Conservation (phyloP, 2,329 filamentous ascomycete genomes). For the Phaeomoniella chlamydospora region DNA sequence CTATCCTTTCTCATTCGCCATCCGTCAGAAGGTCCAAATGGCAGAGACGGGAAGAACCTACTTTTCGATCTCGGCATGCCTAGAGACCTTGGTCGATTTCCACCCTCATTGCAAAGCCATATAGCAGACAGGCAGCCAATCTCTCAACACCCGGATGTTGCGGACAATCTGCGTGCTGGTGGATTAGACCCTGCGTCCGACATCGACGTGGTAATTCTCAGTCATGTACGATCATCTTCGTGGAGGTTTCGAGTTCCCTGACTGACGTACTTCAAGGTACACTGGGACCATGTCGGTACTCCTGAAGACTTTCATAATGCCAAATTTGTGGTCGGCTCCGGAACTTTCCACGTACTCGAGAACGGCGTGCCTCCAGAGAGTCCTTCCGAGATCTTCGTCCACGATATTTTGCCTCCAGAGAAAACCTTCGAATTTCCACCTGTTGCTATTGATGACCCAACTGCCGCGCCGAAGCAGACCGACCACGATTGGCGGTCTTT, state of each 20-base stretch:
- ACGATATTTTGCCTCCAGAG: slow-evolving; percentile 22
- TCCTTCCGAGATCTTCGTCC: slow-evolving; percentile 15
- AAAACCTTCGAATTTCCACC: slow-evolving; percentile 26
- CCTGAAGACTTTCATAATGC: slow-evolving; percentile 34
- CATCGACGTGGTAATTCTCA: slow-evolving; percentile 30
- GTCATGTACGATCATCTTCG: too few relatives aligned
- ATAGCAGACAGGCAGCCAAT: slow-evolving; percentile 30
- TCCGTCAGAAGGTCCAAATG: slow-evolving; percentile 13
- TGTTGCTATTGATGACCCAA: slow-evolving; percentile 9
- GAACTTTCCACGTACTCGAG: slow-evolving; percentile 27
- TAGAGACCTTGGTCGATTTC: slow-evolving; percentile 28
- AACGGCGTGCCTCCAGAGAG: slow-evolving; percentile 12
- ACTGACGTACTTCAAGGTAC: too few relatives aligned
- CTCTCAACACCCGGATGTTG: slow-evolving; percentile 28
- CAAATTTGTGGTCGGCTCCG: slow-evolving; percentile 36
- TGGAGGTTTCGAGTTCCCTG: too few relatives aligned
- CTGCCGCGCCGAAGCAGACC: slow-evolving; percentile 10
- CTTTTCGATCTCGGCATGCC: slow-evolving; percentile 42
- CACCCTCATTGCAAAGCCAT: slow-evolving; percentile 27
- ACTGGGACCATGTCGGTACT: slow-evolving; percentile 46
- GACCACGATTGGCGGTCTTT: slow-evolving; percentile 25
- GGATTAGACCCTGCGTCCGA: slow-evolving; percentile 16
- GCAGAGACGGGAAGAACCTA: slow-evolving; percentile 14
- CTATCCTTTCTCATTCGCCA: slow-evolving; percentile 39
- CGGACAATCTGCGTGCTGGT: slow-evolving; percentile 20